phyloP scores from a whole-genome alignment of 441 rosid genomes.

The Croton setiger region DNA sequence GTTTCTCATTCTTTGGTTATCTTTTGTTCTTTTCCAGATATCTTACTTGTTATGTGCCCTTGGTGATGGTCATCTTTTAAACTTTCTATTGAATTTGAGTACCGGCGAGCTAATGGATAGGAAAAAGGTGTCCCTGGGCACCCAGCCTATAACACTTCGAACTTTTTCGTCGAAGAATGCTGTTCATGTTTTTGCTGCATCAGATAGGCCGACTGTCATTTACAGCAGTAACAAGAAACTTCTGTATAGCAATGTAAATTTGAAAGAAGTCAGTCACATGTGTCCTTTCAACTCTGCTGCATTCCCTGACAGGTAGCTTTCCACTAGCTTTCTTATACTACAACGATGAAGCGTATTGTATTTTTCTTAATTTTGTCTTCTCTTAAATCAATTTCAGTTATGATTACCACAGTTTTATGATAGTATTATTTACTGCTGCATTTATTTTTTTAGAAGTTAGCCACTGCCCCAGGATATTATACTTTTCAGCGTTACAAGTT shows the following conservation, averaged over 20 bases:
- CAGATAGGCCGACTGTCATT: conserved; percentile 97
- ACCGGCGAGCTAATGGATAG: conserved; percentile 81
- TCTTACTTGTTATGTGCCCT: conserved; percentile 94
- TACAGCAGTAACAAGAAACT: conserved; percentile 98
- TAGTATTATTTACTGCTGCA: not conserved
- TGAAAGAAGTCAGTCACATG: conserved; percentile 98
- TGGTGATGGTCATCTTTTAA: conserved; percentile 96
- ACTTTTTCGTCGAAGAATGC: conserved; percentile 92
- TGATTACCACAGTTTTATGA: not conserved
- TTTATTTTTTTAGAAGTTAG: not conserved
- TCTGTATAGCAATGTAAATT: conserved; percentile 92
- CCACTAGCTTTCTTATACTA: not conserved
- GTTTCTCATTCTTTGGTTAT: conserved; percentile 3
- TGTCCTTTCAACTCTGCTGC: conserved; percentile 99
- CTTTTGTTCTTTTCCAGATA: conserved; percentile 44
- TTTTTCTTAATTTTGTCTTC: not conserved
- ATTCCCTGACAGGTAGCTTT: conserved; percentile 83
- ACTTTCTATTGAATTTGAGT: conserved; percentile 73
- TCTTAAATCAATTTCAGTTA: not conserved
- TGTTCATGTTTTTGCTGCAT: conserved; percentile 95
- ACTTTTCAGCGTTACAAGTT: not conserved
- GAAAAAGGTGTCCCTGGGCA: conserved; percentile 92
- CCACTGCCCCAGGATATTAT: not conserved
- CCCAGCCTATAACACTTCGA: conserved; percentile 96
- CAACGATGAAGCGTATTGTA: not conserved